A percentile compares a stretch with the other conserved stretches of the same genome.
Conservation (phyloP, 306 rosid species). For the Herpetospermum pedunculosum region DNA sequence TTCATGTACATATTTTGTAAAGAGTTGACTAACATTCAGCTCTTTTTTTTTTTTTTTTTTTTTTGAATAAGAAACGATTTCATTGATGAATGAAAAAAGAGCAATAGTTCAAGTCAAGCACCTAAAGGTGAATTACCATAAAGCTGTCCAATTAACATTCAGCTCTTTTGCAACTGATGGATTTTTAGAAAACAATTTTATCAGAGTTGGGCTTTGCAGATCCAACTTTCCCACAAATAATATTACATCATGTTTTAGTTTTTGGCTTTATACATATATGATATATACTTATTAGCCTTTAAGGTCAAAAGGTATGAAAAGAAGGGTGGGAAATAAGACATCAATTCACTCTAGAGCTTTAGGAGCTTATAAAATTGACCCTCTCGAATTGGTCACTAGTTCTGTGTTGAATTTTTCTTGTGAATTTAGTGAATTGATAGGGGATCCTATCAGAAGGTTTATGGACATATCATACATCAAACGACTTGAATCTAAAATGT, state of each 20-base stretch:
- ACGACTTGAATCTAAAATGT: slow-evolving; percentile 3
- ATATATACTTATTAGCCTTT: not conserved
- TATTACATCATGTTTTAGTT: not conserved
- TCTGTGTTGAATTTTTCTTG: no score
- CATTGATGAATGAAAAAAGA: no score
- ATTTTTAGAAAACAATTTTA: not conserved
- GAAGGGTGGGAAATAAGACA: not conserved
- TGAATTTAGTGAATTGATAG: no score
- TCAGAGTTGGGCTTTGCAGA: not conserved
- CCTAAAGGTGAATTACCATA: no score
- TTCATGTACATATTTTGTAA: not conserved
- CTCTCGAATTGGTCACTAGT: no score
- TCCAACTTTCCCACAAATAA: not conserved
- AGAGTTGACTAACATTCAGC: not conserved
- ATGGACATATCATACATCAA: slow-evolving; percentile 1
- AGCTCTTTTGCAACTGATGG: not conserved
- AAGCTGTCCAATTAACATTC: no score
- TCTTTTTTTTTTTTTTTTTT: no score
- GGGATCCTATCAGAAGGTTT: not conserved
- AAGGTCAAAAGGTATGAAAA: not conserved
- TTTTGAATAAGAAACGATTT: no score
- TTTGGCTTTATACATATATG: not conserved
- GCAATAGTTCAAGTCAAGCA: no score
- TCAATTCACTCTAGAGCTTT: not conserved
- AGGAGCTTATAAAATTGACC: not conserved